Base-by-base conservation (phyloP, 768 basidiomycete species). In the Cystobasidium onofrii region DNA sequence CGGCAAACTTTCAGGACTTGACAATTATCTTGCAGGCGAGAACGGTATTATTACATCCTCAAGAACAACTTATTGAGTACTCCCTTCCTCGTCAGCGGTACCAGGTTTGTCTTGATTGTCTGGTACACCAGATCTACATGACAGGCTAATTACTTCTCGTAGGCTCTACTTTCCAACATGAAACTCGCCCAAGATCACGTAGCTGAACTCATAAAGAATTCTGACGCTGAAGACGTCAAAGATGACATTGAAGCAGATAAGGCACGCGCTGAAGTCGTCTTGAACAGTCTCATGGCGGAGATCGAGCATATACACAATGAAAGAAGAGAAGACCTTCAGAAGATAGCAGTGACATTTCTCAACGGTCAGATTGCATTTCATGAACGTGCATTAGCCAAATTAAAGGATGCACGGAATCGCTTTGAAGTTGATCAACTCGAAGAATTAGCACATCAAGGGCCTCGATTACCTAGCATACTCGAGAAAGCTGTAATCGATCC, bases 271-370 rank as follows among this genome's bases (percentile, higher is more conserved):
- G 91, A 94, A 81, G 92, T 91, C 0, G 90, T 92, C 7, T 82
- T 94, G 31, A 92, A 93, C 80, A 87, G 87, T 10, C 92, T 91
- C 1, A 88, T 91, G 87, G 90, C 91, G 0, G 91, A 93, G 82
- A 87, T 92, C 84, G 89, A 90, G 63, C 87, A 85, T 0, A 90
- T 91, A 76, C 89, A 91, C 78, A 81, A 82, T 0, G 89, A 90
- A 80, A 89, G 90, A 80, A 79, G 80, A 7, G 88, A 90, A 77
- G 90, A 91, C 76, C 87, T 92, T 74, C 80, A 83, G 18, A 81
- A 79, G 0, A 75, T 90, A 17, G 82, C 86, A 2, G 86, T 83
- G 73, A 88, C 88, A 44, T 87, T 90, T 79, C 84, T 92, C 1
- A 89, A 91, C 76, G 88, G 87, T 7, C 88, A 91, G 80, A 91